Evolutionary conservation across 2,329 filamentous ascomycete genomes (phyloP), one percentile per base, ranked within the genome.

Genomic region (Huntiella abstrusa): DNA sequence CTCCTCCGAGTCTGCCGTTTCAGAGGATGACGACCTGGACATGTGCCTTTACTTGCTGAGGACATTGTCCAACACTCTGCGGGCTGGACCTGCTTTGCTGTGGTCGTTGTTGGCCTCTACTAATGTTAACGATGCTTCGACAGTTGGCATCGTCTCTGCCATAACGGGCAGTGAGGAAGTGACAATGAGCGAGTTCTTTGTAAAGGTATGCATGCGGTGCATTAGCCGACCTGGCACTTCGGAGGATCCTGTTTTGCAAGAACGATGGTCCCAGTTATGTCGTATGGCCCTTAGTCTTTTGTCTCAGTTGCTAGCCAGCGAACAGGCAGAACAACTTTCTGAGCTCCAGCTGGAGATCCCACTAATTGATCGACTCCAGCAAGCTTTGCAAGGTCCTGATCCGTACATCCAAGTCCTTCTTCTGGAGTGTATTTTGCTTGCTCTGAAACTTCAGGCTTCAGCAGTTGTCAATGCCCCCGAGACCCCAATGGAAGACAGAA

Each of bases 1-100:
- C 13, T 38, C 38, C 2, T 45, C 44, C 15, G 48, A 49, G 15
- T 11, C 48, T 6, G 41, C 33, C 6, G 41, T 73, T 49, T 63
- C 61, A 3, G 64, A 68, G 39, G 68, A 75, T 5, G 76, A 85
- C 51, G 82, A 92, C 53, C 67, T 86, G 5, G 80, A 82, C 51
- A 70, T 86, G 48, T 84, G 78, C 51, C 64, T 83, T 2, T 92
- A 94, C 58, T 80, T 88, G 55, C 62, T 95, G 15, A 74, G 75
- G 44, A 80, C 81, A 2, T 59, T 94, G 1, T 77, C 77, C 4
- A 81, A 84, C 52, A 70, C 92, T 19, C 63, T 94, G 12, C 68
- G 72, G 19, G 77, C 75, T 60, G 73, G 75, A 48, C 80, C 71
- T 15, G 76, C 81, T 40, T 70, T 71, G 44, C 76, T 80, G 6